Conservation (phyloP, 192 early-diverging fungal genomes). For the Ambispora gerdemannii region DNA sequence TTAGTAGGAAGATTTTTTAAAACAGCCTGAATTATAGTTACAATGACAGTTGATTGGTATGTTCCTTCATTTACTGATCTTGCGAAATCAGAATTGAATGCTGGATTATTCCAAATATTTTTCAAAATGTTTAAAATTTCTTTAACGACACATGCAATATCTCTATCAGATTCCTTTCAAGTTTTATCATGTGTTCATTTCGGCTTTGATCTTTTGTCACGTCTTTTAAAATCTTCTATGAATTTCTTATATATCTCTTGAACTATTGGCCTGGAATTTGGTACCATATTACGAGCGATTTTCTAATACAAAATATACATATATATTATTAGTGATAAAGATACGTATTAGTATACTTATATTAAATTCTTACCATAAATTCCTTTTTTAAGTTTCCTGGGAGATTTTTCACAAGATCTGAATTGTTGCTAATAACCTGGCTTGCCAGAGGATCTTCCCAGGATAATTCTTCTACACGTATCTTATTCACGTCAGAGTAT, state of each 20-base stretch:
- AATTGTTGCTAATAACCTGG: background rate
- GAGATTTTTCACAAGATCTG: background rate
- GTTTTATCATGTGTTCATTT: background rate
- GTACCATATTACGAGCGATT: background rate
- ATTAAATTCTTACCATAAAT: constrained; percentile 9
- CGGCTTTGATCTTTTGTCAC: background rate
- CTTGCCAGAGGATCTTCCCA: background rate
- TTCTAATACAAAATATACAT: background rate
- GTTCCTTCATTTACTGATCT: constrained; percentile 11
- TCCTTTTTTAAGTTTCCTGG: background rate
- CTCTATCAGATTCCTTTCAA: constrained; percentile 2
- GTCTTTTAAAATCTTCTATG: background rate
- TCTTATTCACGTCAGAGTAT: constrained; percentile 1
- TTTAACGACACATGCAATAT: background rate
- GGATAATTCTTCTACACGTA: background rate
- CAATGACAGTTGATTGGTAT: constrained; percentile 5
- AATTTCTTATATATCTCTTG: background rate
- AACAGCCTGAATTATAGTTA: too few relatives aligned
- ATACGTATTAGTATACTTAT: background rate
- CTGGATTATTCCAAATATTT: background rate
- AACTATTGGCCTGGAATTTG: background rate
- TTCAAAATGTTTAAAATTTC: background rate
- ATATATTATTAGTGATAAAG: background rate
- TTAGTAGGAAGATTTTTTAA: too few relatives aligned
- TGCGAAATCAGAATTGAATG: background rate